Conservation (phyloP, 345 rosid species). For the Eucalyptus tenuipes region DNA sequence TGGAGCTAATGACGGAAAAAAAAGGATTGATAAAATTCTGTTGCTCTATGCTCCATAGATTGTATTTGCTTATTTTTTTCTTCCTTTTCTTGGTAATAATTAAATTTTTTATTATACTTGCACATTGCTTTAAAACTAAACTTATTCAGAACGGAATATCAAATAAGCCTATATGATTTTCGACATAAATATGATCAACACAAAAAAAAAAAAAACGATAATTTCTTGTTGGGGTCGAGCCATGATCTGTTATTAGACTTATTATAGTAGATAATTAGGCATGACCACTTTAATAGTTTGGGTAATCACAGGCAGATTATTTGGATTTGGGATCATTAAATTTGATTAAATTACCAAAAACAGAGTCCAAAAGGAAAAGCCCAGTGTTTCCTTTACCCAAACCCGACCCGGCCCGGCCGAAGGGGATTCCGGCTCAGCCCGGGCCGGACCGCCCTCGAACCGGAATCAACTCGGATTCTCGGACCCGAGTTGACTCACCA, state of each 20-base stretch:
- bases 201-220: fast-evolving
- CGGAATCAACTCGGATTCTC: neutral
- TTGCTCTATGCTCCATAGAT: neutral
- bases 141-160: neutral
- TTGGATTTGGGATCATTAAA: neutral
- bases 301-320: neutral
- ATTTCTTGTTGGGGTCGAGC: neutral
- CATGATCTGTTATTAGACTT: neutral
- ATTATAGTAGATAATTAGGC: neutral
- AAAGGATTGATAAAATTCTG: no score
- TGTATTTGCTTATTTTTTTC: neutral
- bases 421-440: neutral
- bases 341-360: neutral
- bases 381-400: neutral
- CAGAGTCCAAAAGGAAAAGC: neutral
- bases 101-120: no score
- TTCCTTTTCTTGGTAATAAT: neutral
- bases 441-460: neutral
- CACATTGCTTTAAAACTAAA: fast-evolving
- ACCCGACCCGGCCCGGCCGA: neutral
- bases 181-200: no score
- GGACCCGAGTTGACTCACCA: neutral
- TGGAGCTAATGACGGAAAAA: no score
- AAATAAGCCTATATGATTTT: no score
- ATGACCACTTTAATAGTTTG: neutral